phyloP scores from a whole-genome alignment of 805 yeast genomes.

The Candida taoyuanica region DNA sequence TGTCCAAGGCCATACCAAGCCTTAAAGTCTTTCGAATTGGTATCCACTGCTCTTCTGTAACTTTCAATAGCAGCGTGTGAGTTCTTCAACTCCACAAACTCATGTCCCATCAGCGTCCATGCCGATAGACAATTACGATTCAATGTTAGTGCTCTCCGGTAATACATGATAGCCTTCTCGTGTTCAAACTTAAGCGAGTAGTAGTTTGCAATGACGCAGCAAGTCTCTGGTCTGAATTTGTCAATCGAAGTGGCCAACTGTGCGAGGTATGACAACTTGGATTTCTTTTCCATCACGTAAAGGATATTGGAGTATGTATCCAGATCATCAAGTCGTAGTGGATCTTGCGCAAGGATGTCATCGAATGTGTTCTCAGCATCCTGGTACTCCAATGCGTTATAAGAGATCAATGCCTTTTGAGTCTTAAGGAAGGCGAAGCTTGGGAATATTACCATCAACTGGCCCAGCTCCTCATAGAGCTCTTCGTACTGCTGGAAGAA shows the following conservation, averaged over 20 bases:
- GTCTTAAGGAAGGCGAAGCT: constrained; percentile 66
- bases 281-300: constrained; percentile 85
- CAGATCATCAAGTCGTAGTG: constrained; percentile 82
- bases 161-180: constrained; percentile 90
- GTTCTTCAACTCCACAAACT: constrained; percentile 91
- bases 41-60: constrained; percentile 88
- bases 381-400: constrained; percentile 79
- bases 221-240: constrained; percentile 87
- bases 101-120: constrained; percentile 99
- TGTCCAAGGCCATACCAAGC: constrained; percentile 99
- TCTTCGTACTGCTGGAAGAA: constrained; percentile 64
- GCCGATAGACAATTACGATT: constrained; percentile 81
- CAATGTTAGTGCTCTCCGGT: constrained; percentile 80
- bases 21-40: constrained; percentile 81
- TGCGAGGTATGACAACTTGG: constrained; percentile 82
- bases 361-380: constrained; percentile 81
- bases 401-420: constrained; percentile 77
- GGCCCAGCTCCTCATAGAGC: constrained; percentile 46
- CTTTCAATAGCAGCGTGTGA: constrained; percentile 97
- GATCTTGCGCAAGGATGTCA: constrained; percentile 65
- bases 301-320: constrained; percentile 93
- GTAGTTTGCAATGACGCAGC: constrained; percentile 91
- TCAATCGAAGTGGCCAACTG: constrained; percentile 81
- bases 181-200: constrained; percentile 90
- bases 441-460: constrained; percentile 57